These are phyloP conservation scores for Saksenaea oblongispora DNA, from an alignment of 371 early-diverging fungal species.

Conservation along the genomic window DNA sequence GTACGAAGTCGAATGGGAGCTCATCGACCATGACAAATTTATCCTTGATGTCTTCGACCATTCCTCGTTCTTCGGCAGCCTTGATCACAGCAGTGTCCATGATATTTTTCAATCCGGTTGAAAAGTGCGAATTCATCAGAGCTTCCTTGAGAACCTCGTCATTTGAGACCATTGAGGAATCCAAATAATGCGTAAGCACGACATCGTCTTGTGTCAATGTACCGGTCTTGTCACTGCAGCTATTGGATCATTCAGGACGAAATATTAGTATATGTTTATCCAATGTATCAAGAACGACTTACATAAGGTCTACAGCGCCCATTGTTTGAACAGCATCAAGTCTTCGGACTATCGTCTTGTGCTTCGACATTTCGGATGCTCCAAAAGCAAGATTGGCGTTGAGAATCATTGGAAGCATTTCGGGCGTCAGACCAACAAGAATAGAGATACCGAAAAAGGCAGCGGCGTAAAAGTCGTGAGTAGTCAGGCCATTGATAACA, in stretches of 20 bases:
- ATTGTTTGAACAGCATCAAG: conserved; percentile 41
- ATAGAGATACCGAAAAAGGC: conserved; percentile 41
- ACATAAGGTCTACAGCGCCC: conserved; percentile 35
- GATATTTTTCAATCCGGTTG: conserved; percentile 43
- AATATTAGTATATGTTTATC: not conserved
- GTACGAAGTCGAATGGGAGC: conserved; percentile 47
- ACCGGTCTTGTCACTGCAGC: conserved; percentile 51
- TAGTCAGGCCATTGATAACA: conserved; percentile 35
- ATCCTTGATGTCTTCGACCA: not conserved
- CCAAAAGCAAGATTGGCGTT: conserved; percentile 46
- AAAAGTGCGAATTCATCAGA: conserved; percentile 41
- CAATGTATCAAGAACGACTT: conserved; percentile 1
- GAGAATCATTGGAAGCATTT: conserved; percentile 51
- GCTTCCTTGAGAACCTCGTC: conserved; percentile 28
- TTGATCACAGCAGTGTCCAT: conserved; percentile 37
- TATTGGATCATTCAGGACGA: too few relatives aligned
- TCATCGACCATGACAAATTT: conserved; percentile 31
- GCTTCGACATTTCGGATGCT: conserved; percentile 34
- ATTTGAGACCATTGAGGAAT: conserved; percentile 24
- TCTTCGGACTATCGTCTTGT: conserved; percentile 41
- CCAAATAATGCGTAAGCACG: conserved; percentile 28
- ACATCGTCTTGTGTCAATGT: conserved; percentile 43
- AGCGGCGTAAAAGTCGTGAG: conserved; percentile 30
- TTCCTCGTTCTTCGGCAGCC: not conserved
- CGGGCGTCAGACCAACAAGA: conserved; percentile 49